Base-by-base conservation (phyloP, 2,329 filamentous ascomycete genomes). In the Colletotrichum spinosum region DNA sequence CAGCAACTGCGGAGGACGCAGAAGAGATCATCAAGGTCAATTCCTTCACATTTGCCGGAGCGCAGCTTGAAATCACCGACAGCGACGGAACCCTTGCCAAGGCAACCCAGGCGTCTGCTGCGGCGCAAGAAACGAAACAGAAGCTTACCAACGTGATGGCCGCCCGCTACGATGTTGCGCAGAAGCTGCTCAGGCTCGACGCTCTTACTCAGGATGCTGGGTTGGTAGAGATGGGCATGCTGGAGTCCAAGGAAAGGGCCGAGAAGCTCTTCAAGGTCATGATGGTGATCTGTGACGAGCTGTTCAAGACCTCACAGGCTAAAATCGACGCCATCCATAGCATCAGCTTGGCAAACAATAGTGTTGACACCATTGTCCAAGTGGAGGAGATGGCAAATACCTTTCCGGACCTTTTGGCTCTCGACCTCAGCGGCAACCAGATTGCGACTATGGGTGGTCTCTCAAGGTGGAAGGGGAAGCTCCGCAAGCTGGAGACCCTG, bases 241-340 rank as follows among this genome's bases (percentile, higher is more conserved):
- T 97, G 75, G 86, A 88, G 67, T 88, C 82, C 65, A 87, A 86
- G 64, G 88, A 90, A 4, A 90, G 89, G 1, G 89, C 92, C 50
- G 87, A 91, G 68, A 99, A 97, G 76, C 92, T 97, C 68, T 97
- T 98, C 79, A 92, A 92, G 56, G 95, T 92, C 1, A 84, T 98
- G 67, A 97, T 98, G 92, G 89, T 88, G 65, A 89, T 97, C 51
- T 94, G 92, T 75, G 90, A 97, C 57, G 82, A 88, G 67, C 86
- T 91, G 15, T 97, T 97, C 80, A 89, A 90, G 70, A 90, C 86
- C 2, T 75, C 86, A 11, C 83, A 90, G 66, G 89, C 91, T 54
- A 94, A 94, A 76, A 86, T 89, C 54, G 90, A 94, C 51, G 90
- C 91, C 5, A 90, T 99, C 53, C 83, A 90, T 69, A 95, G 93